phyloP scores from a whole-genome alignment of 331 rosid species.

The Malus hybrid region DNA sequence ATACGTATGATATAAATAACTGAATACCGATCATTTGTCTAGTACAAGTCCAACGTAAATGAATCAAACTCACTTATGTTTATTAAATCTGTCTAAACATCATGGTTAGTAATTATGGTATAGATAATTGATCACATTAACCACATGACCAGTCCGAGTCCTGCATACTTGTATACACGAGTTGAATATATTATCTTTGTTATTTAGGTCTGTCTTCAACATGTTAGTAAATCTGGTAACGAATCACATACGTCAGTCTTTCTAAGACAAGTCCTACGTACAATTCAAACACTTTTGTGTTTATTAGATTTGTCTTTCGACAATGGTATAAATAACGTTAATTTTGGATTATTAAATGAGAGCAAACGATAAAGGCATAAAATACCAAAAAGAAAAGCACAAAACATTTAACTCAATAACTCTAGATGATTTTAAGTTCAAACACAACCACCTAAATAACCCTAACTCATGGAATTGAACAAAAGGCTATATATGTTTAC shows the following conservation, averaged over 20 bases:
- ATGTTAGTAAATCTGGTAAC: too few relatives aligned
- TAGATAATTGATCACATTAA: not conserved
- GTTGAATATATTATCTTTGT: not conserved
- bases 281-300: not conserved
- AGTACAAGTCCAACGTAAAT: not conserved
- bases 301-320: too few relatives aligned
- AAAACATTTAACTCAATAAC: not conserved
- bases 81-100: not conserved
- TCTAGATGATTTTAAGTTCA: conserved; percentile 7
- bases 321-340: not conserved
- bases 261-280: not conserved
- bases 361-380: not conserved
- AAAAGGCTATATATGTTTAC: conserved; percentile 2
- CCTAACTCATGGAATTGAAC: conserved; percentile 22
- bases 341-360: not conserved
- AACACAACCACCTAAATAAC: conserved; percentile 3
- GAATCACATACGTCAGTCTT: not conserved
- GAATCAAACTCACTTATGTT: not conserved
- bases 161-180: not conserved
- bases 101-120: too few relatives aligned
- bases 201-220: not conserved
- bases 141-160: not conserved
- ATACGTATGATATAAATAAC: too few relatives aligned
- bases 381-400: not conserved
- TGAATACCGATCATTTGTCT: too few relatives aligned